Evolutionary conservation across 106 monocot species (phyloP).

Genomic region (Allium fistulosum): DNA sequence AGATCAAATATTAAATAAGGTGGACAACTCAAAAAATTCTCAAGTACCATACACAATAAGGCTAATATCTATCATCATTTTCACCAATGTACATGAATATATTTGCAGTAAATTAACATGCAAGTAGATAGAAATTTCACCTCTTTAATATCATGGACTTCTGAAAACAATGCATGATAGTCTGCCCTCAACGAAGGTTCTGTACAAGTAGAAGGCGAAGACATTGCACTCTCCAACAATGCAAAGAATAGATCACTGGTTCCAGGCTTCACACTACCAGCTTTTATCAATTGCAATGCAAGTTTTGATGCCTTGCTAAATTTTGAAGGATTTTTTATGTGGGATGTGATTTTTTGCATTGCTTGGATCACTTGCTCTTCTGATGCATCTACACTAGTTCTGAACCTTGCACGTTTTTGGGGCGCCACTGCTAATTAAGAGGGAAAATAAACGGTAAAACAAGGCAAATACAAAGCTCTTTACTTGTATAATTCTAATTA

Average conservation of each 20-base stretch:
- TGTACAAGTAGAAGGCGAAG: constrained; percentile 51
- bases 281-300: constrained; percentile 72
- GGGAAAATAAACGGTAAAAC: not conserved
- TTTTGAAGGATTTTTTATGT: constrained; percentile 88
- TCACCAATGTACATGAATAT: not conserved
- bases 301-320: constrained; percentile 97
- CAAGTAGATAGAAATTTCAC: constrained; percentile 20
- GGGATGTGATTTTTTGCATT: constrained; percentile 87
- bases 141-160: constrained; percentile 64
- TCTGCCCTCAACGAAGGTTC: constrained; percentile 58
- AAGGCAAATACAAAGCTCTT: not conserved
- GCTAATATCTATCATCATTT: not conserved
- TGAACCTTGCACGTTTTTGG: constrained; percentile 73
- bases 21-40: not conserved
- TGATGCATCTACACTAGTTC: constrained; percentile 67
- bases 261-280: constrained; percentile 75
- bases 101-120: not conserved
- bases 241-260: constrained; percentile 74
- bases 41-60: not conserved
- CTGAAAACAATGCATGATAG: constrained; percentile 68
- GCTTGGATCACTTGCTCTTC: constrained; percentile 76
- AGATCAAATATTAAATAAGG: not conserved
- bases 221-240: constrained; percentile 73
- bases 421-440: constrained; percentile 5
- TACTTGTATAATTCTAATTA: not conserved